Percentiles rank a stretch among this genome's conserved stretches.
Conservation (phyloP, 768 basidiomycete species). For the Kwoniella dendrophila region DNA sequence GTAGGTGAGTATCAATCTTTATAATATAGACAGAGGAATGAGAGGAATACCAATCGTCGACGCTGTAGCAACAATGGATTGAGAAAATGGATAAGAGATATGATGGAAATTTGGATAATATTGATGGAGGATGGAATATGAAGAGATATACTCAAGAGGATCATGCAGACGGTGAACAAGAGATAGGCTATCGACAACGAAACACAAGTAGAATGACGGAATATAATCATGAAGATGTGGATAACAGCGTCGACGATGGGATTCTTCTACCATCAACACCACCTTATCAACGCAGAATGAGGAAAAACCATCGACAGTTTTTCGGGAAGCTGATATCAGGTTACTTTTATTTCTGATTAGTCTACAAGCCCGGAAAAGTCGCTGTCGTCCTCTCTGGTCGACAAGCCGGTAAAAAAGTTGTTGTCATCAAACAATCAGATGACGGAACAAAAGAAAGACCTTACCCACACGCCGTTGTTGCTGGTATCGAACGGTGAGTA, state of each 20-base stretch:
- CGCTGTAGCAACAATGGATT: not conserved
- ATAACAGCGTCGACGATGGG: not conserved
- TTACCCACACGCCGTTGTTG: slow-evolving; percentile 97
- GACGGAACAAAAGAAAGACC: slow-evolving; percentile 95
- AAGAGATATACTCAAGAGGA: too few species aligned
- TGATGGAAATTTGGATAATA: too few species aligned
- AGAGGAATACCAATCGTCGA: not conserved
- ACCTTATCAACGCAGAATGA: not conserved
- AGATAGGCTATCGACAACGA: too few species aligned
- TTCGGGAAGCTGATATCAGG: not conserved
- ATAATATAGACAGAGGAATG: not conserved
- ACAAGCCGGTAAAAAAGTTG: slow-evolving; percentile 99
- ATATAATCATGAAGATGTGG: too few species aligned
- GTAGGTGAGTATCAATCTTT: slow-evolving; percentile 27
- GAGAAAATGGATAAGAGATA: not conserved
- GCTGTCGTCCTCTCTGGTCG: slow-evolving; percentile 94
- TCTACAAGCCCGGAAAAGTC: slow-evolving; percentile 61
- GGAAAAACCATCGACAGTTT: not conserved
- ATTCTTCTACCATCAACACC: not conserved
- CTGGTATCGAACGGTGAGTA: slow-evolving; percentile 81
- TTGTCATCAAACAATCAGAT: slow-evolving; percentile 95
- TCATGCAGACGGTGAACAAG: too few species aligned
- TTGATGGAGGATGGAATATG: too few species aligned
- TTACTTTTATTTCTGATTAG: slow-evolving; percentile 35
- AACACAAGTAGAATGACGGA: too few species aligned